Conservation (phyloP, 129 eudicot genomes). For the Heracleum sosnowskyi region DNA sequence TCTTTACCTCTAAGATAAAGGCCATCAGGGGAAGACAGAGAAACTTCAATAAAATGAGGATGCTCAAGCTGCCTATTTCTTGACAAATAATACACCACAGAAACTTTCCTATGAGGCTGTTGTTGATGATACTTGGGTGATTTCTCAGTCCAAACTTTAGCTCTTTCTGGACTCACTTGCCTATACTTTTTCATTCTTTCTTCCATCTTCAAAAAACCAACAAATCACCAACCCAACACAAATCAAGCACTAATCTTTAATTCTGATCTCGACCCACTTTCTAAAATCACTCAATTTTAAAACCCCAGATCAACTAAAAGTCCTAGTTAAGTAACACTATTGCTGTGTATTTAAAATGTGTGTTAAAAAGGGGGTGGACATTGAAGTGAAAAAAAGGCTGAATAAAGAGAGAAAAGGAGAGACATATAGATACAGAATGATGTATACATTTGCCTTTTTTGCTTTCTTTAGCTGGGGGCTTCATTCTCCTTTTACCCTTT, state of each 20-base stretch:
- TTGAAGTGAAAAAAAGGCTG: not conserved
- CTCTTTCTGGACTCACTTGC: conserved; percentile 85
- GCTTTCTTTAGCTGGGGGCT: not conserved
- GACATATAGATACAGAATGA: not conserved
- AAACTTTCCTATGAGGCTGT: conserved; percentile 43
- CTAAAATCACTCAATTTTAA: not conserved
- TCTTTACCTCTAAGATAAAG: conserved; percentile 77
- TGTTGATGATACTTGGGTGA: conserved; percentile 68
- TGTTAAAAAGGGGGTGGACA: not conserved
- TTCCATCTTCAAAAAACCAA: conserved; percentile 33
- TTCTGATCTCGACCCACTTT: not conserved
- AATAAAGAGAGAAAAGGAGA: not conserved
- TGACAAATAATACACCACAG: conserved; percentile 81
- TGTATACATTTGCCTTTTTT: not conserved
- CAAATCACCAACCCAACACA: not conserved
- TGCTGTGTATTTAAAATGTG: not conserved
- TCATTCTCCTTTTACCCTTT: not conserved
- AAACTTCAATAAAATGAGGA: conserved; percentile 92
- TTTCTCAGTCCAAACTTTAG: conserved; percentile 89
- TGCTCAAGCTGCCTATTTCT: conserved; percentile 91
- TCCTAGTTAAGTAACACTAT: not conserved
- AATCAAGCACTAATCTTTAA: not conserved
- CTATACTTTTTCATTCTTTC: conserved; percentile 63
- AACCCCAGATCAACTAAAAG: not conserved
- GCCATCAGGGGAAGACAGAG: conserved; percentile 76